Evolutionary conservation across 106 monocot species (phyloP).

Genomic region (Amphibolis antarctica): DNA sequence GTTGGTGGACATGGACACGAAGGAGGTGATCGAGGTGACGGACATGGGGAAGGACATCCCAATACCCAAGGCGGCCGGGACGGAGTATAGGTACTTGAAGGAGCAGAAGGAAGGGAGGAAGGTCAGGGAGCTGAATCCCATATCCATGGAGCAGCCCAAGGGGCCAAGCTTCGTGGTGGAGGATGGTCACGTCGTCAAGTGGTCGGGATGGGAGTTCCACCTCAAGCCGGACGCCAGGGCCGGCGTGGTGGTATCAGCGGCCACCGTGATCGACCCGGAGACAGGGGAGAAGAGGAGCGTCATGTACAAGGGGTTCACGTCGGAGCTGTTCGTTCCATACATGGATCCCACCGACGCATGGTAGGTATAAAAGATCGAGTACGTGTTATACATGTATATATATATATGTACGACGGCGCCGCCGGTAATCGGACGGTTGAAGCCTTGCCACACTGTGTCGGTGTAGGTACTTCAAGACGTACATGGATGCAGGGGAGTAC

Average conservation of each 20-base stretch:
- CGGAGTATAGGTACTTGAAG: constrained; percentile 60
- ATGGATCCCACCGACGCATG: constrained; percentile 93
- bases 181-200: constrained; percentile 32
- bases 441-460: not conserved
- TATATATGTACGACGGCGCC: too few species aligned
- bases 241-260: constrained; percentile 54
- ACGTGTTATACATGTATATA: too few species aligned
- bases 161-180: constrained; percentile 66
- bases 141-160: constrained; percentile 75
- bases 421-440: too few species aligned
- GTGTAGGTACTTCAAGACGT: constrained; percentile 73
- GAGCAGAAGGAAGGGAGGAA: not conserved
- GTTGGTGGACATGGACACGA: constrained; percentile 74
- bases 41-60: constrained; percentile 49
- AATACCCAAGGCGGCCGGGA: constrained; percentile 47
- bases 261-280: constrained; percentile 32
- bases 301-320: constrained; percentile 58
- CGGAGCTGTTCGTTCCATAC: constrained; percentile 94
- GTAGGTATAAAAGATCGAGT: not conserved
- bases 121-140: constrained; percentile 7
- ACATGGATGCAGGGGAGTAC: constrained; percentile 96
- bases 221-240: constrained; percentile 68
- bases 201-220: constrained; percentile 93
- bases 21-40: constrained; percentile 39
- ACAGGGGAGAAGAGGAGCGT: constrained; percentile 44